Percentiles rank a stretch among this genome's conserved stretches.
phyloP scores from a whole-genome alignment of 2,329 filamentous ascomycete species.

The Ophiostoma ips region DNA sequence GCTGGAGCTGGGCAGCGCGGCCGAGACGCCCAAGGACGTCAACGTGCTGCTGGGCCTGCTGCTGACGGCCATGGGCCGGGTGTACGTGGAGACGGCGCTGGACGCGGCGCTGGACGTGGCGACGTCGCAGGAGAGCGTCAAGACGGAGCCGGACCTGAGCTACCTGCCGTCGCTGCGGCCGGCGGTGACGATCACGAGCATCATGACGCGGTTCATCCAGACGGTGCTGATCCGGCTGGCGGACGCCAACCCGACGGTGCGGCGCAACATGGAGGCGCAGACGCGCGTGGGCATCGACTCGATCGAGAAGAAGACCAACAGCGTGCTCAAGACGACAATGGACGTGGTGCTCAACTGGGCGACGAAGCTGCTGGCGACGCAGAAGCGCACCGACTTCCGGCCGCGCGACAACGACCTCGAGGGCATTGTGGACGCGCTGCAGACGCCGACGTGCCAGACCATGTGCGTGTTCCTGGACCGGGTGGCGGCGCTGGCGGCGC shows the following conservation, averaged over 20 bases:
- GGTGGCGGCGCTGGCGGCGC: conserved; percentile 46
- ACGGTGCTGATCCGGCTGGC: conserved; percentile 85
- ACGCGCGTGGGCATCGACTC: conserved; percentile 57
- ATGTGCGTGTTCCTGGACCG: conserved; percentile 69
- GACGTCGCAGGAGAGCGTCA: conserved; percentile 60
- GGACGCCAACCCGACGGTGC: conserved; percentile 77
- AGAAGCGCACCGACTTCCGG: conserved; percentile 82
- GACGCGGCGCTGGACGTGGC: conserved; percentile 62
- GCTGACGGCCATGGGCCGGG: conserved; percentile 74
- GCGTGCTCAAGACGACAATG: conserved; percentile 41
- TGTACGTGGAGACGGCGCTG: conserved; percentile 54
- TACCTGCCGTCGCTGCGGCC: conserved; percentile 70
- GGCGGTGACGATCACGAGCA: conserved; percentile 76
- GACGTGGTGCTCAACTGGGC: conserved; percentile 66
- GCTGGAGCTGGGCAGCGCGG: conserved; percentile 74
- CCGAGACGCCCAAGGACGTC: conserved; percentile 89
- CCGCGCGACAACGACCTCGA: conserved; percentile 65
- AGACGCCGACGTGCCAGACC: conserved; percentile 71
- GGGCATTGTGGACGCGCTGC: conserved; percentile 53
- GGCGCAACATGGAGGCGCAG: conserved; percentile 77
- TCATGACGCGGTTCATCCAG: conserved; percentile 85
- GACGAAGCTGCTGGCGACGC: conserved; percentile 53
- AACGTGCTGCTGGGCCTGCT: conserved; percentile 71
- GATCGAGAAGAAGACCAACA: conserved; percentile 72
- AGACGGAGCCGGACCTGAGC: conserved; percentile 72